Evolutionary conservation across 306 rosid species (phyloP).

Genomic region (Hippophae gyantsensis): DNA sequence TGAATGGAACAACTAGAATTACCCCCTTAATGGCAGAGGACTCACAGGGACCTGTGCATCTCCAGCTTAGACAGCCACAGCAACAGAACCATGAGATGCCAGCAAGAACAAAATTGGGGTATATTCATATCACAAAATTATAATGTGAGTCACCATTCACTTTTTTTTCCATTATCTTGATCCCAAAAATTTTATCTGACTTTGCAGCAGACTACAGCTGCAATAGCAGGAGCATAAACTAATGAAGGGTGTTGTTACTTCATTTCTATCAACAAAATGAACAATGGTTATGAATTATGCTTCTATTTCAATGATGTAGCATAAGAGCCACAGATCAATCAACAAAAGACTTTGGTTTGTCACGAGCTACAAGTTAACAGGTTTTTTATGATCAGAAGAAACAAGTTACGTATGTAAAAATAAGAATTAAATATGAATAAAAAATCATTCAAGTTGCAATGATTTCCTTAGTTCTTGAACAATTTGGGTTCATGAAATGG

Average conservation of each 20-base stretch:
- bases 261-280: conserved; percentile 31
- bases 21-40: conserved; percentile 43
- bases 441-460: conserved; percentile 21
- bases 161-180: conserved; percentile 22
- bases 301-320: conserved; percentile 20
- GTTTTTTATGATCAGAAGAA: conserved; percentile 30
- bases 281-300: conserved; percentile 28
- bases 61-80: conserved; percentile 85
- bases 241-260: conserved; percentile 20
- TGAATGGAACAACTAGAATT: conserved; percentile 30
- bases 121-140: conserved; percentile 21
- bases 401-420: conserved; percentile 29
- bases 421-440: conserved; percentile 21
- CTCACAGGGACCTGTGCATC: conserved; percentile 50
- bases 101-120: conserved; percentile 56
- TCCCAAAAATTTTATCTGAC: conserved; percentile 24
- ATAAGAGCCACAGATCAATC: conserved; percentile 20
- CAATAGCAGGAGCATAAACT: conserved; percentile 31
- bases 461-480: not conserved
- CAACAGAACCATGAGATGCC: conserved; percentile 35
- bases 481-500: no score
- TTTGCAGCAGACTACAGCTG: conserved; percentile 61
- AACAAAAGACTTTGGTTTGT: conserved; percentile 22
- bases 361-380: conserved; percentile 24
- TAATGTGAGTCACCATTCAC: conserved; percentile 7